A percentile compares a stretch with the other conserved stretches of the same genome.
Evolutionary conservation across 129 eudicot species (phyloP).

Genomic region (Flaveria ramosissima): DNA sequence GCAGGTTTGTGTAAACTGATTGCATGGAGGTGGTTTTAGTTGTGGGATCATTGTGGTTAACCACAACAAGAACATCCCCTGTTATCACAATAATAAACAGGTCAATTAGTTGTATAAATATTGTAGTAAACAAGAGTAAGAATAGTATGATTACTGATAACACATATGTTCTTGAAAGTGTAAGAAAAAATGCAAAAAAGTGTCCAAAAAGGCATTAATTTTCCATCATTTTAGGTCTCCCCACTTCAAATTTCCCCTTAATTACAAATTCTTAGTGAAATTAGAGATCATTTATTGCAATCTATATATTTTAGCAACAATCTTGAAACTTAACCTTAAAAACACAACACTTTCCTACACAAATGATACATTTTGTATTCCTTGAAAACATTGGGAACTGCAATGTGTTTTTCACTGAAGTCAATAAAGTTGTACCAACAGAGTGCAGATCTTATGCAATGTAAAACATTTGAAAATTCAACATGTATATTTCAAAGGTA

Average conservation of each 20-base stretch:
- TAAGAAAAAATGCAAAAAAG: background rate
- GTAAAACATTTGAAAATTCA: slow-evolving; percentile 11
- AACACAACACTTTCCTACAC: background rate
- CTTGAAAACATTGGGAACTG: background rate
- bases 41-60: slow-evolving; percentile 69
- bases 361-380: background rate
- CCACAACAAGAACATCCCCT: slow-evolving; percentile 84
- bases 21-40: slow-evolving; percentile 67
- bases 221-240: background rate
- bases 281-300: background rate
- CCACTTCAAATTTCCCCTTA: background rate
- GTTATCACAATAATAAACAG: background rate
- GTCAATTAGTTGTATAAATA: background rate
- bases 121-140: background rate
- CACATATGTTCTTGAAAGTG: background rate
- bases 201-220: background rate
- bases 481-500: slow-evolving; percentile 4
- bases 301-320: background rate
- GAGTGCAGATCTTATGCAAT: slow-evolving; percentile 13
- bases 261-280: background rate
- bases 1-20: slow-evolving; percentile 44
- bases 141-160: background rate
- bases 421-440: slow-evolving; percentile 20
- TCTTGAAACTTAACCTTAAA: background rate
- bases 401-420: background rate